Conservation (phyloP, 768 basidiomycete genomes). For the Sporobolomyces pararoseus region DNA sequence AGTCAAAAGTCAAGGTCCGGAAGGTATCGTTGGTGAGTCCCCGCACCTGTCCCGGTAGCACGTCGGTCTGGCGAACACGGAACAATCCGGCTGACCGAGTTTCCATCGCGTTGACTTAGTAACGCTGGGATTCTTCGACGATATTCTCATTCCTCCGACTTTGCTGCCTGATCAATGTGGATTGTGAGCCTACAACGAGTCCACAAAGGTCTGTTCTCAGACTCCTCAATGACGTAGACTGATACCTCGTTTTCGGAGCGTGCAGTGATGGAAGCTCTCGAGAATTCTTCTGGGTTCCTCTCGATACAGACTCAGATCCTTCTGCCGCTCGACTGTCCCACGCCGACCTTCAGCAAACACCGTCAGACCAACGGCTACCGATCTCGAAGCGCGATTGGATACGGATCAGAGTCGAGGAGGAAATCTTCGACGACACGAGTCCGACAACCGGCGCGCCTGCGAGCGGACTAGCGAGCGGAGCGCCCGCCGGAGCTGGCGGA, state of each 20-base stretch:
- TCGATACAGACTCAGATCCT: constrained; percentile 21
- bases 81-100: neutral
- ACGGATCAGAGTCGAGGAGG: constrained; percentile 43
- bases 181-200: constrained; percentile 46
- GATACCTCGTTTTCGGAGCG: neutral
- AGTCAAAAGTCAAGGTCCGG: constrained; percentile 78
- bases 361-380: constrained; percentile 40
- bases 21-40: constrained; percentile 68
- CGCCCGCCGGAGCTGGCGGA: neutral
- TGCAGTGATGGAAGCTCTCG: constrained; percentile 46
- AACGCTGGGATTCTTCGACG: constrained; percentile 80
- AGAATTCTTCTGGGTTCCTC: constrained; percentile 48
- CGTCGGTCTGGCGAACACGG: neutral
- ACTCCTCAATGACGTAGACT: neutral
- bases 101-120: constrained; percentile 9
- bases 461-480: constrained; percentile 7
- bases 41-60: neutral
- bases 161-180: constrained; percentile 70
- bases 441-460: constrained; percentile 29
- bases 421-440: constrained; percentile 43
- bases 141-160: constrained; percentile 74
- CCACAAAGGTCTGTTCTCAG: neutral
- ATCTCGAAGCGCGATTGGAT: constrained; percentile 42
- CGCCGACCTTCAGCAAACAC: neutral
- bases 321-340: neutral